These are phyloP conservation scores for Golubevia sp. DNA, from an alignment of 1,284 basidiomycete genomes.

Conservation along the genomic window DNA sequence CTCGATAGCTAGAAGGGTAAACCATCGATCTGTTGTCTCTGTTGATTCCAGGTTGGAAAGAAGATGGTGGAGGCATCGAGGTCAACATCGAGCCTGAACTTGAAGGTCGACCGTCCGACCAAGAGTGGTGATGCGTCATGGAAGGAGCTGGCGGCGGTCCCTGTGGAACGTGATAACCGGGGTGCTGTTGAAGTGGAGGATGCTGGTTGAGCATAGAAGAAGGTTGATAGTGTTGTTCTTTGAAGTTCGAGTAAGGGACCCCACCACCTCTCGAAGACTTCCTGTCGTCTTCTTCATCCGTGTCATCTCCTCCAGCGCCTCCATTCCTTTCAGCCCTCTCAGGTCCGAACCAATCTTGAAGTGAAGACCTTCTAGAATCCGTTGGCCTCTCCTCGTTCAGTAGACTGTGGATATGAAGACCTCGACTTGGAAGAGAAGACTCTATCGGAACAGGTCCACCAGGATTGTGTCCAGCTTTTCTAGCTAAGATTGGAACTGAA, in stretches of 20 bases:
- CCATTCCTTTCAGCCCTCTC: too few relatives aligned
- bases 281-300: slow-evolving; percentile 4
- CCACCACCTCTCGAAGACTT: too few relatives aligned
- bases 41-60: neutral
- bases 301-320: slow-evolving; percentile 5
- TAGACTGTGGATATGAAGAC: slow-evolving; percentile 41
- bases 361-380: slow-evolving; percentile 17
- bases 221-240: neutral
- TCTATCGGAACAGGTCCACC: slow-evolving; percentile 1
- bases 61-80: slow-evolving; percentile 11
- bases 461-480: slow-evolving; percentile 10
- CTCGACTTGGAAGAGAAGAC: slow-evolving; percentile 18
- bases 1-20: neutral
- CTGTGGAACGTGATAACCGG: neutral
- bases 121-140: neutral
- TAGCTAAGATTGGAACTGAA: slow-evolving; percentile 5
- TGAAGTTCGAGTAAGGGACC: slow-evolving; percentile 3
- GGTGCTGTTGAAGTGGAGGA: neutral
- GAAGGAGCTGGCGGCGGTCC: neutral
- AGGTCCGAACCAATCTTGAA: slow-evolving; percentile 34
- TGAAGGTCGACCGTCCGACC: too few relatives aligned
- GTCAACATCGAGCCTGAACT: neutral
- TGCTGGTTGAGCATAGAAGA: neutral
- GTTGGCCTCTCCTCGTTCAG: slow-evolving; percentile 29
- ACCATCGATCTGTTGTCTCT: neutral